Evolutionary conservation across 495 filamentous ascomycete genomes (phyloP), one percentile per base, ranked within the genome.

Genomic region (Bathelium albidoporum): DNA sequence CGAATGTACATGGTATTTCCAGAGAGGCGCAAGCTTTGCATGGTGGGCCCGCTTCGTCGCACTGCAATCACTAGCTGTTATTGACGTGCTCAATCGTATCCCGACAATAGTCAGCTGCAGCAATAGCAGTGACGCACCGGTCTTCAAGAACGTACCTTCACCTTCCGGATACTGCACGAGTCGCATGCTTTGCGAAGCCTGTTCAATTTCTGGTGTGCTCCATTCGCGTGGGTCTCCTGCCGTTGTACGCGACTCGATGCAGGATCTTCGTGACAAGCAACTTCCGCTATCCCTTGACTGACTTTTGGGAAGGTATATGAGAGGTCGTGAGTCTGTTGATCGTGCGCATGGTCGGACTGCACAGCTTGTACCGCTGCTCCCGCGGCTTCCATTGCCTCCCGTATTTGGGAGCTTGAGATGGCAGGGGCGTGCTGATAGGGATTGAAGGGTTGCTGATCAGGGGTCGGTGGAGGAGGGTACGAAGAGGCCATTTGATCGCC

Each of bases 1-100:
- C 79, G 74, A 89, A 92, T 53, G 89, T 95, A 74, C 91, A 96
- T 41, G 89, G 87, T 29, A 95, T 90, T 53, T 87, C 82, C 63
- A 96, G 81, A 55, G 85, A 84, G 60, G 81, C 80, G 73, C 91
- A 96, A 34, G 89, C 87, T 65, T 84, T 82, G 77, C 91, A 96
- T 10, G 90, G 89, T 14, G 87, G 87, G 9, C 87, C 85, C 43
- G 78, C 78, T 68, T 89, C 88, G 72, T 95, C 89, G 75, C 90
- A 95, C 88, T 94, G 68, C 39, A 66, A 26, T 65, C 10, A 24
- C 24, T 28, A 9, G 11, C 7, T n/a, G 32, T 66, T 31, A 63
- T 14, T 28, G 29, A 22, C 5, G 28, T 20, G 58, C 1, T n/a
- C n/a, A n/a, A n/a, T n/a, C n/a, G n/a, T n/a, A n/a, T n/a, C n/a